Percentiles rank a stretch among this genome's conserved stretches.
These are phyloP conservation scores for Populus hybrid DNA, from an alignment of 441 rosid genomes.

Conservation along the genomic window DNA sequence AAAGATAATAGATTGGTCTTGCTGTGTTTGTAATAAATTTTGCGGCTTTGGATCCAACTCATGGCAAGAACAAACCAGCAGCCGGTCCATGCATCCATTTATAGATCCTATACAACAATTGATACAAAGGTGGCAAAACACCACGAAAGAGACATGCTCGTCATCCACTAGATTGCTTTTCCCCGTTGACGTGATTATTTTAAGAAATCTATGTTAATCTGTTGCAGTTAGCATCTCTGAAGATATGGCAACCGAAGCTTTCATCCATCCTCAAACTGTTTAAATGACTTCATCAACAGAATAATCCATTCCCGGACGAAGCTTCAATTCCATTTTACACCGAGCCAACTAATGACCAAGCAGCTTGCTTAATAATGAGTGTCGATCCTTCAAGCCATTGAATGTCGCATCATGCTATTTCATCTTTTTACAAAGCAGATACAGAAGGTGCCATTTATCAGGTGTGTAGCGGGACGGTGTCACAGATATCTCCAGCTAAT, in stretches of 20 bases:
- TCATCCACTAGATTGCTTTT: background rate
- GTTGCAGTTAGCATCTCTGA: background rate
- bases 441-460: background rate
- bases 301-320: background rate
- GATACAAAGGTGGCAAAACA: background rate
- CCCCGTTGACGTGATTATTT: background rate
- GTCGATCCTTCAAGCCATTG: conserved; percentile 3
- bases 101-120: background rate
- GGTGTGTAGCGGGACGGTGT: background rate
- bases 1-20: background rate
- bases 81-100: background rate
- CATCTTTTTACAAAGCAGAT: background rate
- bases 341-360: background rate
- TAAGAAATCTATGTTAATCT: background rate
- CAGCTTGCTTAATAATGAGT: background rate
- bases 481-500: background rate
- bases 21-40: background rate
- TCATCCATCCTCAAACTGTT: background rate
- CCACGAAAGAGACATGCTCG: background rate
- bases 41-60: background rate
- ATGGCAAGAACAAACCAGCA: background rate
- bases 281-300: background rate
- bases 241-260: background rate
- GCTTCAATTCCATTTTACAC: conserved; percentile 3
- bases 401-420: background rate